Conservation (phyloP, 495 filamentous ascomycete genomes). For the Alectoria sarmentosa region DNA sequence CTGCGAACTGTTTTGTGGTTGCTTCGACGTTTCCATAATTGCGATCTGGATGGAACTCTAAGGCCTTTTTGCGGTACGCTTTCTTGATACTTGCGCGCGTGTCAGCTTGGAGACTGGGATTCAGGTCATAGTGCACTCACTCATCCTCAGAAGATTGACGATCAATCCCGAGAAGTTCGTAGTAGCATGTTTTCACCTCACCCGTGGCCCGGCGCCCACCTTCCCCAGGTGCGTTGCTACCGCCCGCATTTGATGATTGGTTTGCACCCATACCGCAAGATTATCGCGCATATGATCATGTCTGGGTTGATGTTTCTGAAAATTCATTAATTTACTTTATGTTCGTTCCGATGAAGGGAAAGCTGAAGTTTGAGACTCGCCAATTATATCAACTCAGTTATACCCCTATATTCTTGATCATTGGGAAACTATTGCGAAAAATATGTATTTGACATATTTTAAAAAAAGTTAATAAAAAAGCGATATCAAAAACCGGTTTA, state of each 20-base stretch:
- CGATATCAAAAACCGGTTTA: too few species aligned
- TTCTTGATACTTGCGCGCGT: slow-evolving; percentile 68
- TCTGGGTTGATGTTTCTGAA: neutral
- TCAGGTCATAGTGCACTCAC: slow-evolving; percentile 41
- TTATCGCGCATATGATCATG: neutral
- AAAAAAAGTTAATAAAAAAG: too few species aligned
- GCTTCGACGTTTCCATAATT: slow-evolving; percentile 82
- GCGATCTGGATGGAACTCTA: slow-evolving; percentile 91
- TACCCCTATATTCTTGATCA: too few species aligned
- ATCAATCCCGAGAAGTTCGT: slow-evolving; percentile 74
- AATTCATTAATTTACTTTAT: too few species aligned
- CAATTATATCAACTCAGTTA: too few species aligned
- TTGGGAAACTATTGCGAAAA: too few species aligned
- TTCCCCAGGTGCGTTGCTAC: slow-evolving; percentile 23
- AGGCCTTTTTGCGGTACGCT: slow-evolving; percentile 81
- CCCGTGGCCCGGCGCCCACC: slow-evolving; percentile 18
- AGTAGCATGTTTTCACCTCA: slow-evolving; percentile 73
- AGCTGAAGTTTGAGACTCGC: too few species aligned
- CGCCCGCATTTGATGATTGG: slow-evolving; percentile 54
- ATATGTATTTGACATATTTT: too few species aligned
- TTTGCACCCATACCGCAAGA: slow-evolving; percentile 62
- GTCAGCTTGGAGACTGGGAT: slow-evolving; percentile 1
- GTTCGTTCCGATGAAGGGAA: too few species aligned
- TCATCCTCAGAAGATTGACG: slow-evolving; percentile 72
- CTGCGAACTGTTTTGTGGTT: slow-evolving; percentile 78